Evolutionary conservation across 176 grass and related monocot genomes (phyloP), one percentile per base, ranked within the genome.

Genomic region (Puya raimondii): DNA sequence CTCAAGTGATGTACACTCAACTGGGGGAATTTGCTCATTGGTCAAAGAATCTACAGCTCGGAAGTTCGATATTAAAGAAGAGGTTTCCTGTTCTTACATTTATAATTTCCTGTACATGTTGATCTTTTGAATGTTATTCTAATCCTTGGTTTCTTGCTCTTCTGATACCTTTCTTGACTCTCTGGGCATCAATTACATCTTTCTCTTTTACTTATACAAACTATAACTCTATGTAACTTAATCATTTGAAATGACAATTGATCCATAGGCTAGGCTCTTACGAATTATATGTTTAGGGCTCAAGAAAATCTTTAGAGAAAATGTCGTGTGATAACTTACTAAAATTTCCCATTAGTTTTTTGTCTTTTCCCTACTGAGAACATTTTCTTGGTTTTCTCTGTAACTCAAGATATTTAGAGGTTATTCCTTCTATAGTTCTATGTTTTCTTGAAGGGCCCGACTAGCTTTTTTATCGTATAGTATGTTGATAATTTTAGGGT

Each of bases 41-140:
- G 61, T 84, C 72, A 97, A 88, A 79, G 94, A 97, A 69, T 87
- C 67, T 27, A 83, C 70, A 50, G 81, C 94, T 56, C 84, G 72
- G 75, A 92, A 90, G 77, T 89, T 90, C 56, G 94, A 97, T 76
- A 90, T 97, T 67, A 92, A 92, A 87, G 94, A 97, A 79, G 89
- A 92, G 94, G 94, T 97, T 61, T 66, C 33, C 5, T 42, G n/a
- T 74, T 84, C 64, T 15, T 80, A 50, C 11, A 27, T 33, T 75
- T 29, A 47, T 66, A 69, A 7, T 49, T 69, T 69, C 53, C 23
- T 57, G 15, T 56, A 12, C 27, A 11, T 74, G 47, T 51, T 74
- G 49, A 13, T 51, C 64, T 48, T 50, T 17, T 8, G 2, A 29
- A 21, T 17, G n/a, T 65, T 42, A 16, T 54, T 27, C 47, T 20